Base-by-base conservation (phyloP, 2,329 filamentous ascomycete species). In the Tolypocladium inflatum region DNA sequence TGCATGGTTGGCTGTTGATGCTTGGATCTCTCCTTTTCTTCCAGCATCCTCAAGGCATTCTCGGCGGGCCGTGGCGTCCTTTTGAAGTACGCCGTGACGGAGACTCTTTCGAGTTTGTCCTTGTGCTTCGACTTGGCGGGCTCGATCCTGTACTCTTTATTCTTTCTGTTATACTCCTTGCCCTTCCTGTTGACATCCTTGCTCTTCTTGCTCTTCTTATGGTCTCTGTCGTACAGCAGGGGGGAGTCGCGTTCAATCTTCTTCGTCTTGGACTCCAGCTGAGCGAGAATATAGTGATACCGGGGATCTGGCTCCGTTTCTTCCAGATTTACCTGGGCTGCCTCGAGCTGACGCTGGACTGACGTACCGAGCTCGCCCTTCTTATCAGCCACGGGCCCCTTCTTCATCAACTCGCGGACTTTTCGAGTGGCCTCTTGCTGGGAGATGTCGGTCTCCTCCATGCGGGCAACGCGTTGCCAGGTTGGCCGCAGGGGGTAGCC, bases 11-110 rank as follows among this genome's bases (percentile, higher is more conserved):
- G 51, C 19, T 54, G 58, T 17, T 55, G 51, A 41, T 37, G 19
- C 42, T 45, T 59, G 13, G 23, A 54, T 21, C 33, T 62, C 30
- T 66, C 59, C 42, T 60, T 56, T 19, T 67, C 65, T 7, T 63
- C 53, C 37, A 68, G 61, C 62, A 73, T 67, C 35, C 57, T 62
- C 56, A 69, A 48, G 45, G 65, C 64, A 57, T 73, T 65, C 8
- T 70, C 70, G 1, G 67, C 67, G 1, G 62, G 60, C 26, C 66
- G 68, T 1, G 76, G 77, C 3, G 67, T 66, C 10, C 74, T 69
- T 62, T 74, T 76, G 63, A 78, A 81, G 64, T 79, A 81, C 13
- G 73, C 74, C 1, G 71, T 78, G 48, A 81, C 66, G 11, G 74
- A 73, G 10, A 73, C 62, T 11, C 72, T 71, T 61, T 79, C 74